Evolutionary conservation across 345 rosid genomes (phyloP).

Genomic region (Brassica cretica): DNA sequence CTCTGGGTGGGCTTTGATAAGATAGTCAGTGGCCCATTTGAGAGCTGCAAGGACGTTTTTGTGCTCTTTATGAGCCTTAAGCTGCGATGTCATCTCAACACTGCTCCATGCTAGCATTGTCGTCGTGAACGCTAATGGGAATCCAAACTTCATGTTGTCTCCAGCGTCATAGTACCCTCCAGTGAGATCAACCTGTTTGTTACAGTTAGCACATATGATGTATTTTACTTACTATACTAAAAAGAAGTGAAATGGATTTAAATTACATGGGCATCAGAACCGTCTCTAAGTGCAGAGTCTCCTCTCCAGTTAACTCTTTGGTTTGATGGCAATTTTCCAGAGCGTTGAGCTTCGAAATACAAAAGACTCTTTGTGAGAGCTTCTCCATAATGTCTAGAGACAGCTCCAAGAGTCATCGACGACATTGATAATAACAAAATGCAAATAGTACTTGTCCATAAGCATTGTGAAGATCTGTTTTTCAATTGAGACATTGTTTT

Average conservation of each 20-base stretch:
- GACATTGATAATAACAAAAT: slow-evolving; percentile 4
- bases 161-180: slow-evolving; percentile 86
- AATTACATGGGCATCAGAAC: slow-evolving; percentile 45
- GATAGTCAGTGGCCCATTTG: slow-evolving; percentile 71
- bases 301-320: slow-evolving; percentile 70
- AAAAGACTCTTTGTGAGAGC: slow-evolving; percentile 66
- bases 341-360: slow-evolving; percentile 78
- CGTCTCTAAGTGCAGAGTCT: slow-evolving; percentile 67
- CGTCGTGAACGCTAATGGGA: slow-evolving; percentile 72
- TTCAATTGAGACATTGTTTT: slow-evolving; percentile 1
- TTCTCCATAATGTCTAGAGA: slow-evolving; percentile 38
- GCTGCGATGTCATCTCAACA: slow-evolving; percentile 49
- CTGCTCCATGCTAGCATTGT: slow-evolving; percentile 75
- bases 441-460: slow-evolving; percentile 18
- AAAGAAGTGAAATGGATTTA: not conserved
- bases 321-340: slow-evolving; percentile 60
- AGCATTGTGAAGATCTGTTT: slow-evolving; percentile 18
- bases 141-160: slow-evolving; percentile 74
- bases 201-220: not conserved
- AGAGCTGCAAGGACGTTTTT: slow-evolving; percentile 48
- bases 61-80: slow-evolving; percentile 39
- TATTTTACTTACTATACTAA: not conserved
- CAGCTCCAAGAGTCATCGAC: not conserved
- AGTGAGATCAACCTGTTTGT: slow-evolving; percentile 49
- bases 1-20: slow-evolving; percentile 60